Evolutionary conservation across 371 early-diverging fungal genomes (phyloP).

Genomic region (Phascolomyces articulosus): DNA sequence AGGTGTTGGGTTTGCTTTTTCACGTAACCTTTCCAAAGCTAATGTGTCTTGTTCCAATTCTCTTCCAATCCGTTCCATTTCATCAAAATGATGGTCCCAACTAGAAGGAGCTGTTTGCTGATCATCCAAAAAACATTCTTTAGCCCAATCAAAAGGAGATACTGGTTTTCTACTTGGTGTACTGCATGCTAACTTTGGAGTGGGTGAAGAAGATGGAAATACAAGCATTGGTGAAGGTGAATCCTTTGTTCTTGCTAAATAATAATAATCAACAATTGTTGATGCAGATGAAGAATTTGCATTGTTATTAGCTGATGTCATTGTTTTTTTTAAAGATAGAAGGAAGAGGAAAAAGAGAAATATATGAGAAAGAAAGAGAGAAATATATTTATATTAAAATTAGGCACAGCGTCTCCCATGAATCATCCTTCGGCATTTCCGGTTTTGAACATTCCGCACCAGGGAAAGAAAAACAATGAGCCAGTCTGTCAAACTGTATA

Average conservation of each 20-base stretch:
- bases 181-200: constrained; percentile 20
- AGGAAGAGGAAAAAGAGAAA: not conserved
- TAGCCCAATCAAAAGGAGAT: constrained; percentile 21
- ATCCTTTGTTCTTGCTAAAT: not conserved
- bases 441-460: no score
- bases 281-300: not conserved
- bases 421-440: not conserved
- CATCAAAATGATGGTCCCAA: constrained; percentile 9
- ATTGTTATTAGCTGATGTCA: no score
- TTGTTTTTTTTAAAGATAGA: not conserved
- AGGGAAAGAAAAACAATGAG: no score
- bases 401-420: not conserved
- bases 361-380: not conserved
- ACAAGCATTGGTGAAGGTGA: constrained; percentile 12
- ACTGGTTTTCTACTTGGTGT: constrained; percentile 20
- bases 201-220: constrained; percentile 22
- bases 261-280: not conserved
- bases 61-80: constrained; percentile 6
- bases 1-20: constrained; percentile 13
- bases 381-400: not conserved
- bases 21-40: constrained; percentile 7
- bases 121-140: constrained; percentile 7
- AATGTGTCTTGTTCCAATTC: constrained; percentile 5
- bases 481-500: no score
- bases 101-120: not conserved